These are phyloP conservation scores for Rosa persica DNA, from an alignment of 306 rosid genomes.

Conservation along the genomic window DNA sequence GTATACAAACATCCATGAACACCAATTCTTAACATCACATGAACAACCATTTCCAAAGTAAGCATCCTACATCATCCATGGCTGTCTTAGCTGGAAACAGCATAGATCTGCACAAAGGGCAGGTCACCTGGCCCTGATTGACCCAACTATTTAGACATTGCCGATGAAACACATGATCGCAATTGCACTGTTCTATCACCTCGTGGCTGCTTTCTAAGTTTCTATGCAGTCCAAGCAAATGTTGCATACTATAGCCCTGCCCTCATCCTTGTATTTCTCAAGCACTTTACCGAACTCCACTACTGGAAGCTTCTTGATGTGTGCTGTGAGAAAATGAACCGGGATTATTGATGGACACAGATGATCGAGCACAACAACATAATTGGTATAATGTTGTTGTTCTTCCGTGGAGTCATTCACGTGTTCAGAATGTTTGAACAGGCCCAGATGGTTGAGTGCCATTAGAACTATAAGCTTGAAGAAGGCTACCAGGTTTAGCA, in stretches of 20 bases:
- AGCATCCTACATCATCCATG: background rate
- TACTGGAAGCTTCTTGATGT: constrained; percentile 32
- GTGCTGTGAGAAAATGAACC: constrained; percentile 9
- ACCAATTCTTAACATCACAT: background rate
- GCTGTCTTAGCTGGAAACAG: constrained; percentile 11
- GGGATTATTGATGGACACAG: constrained; percentile 18
- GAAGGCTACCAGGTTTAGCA: background rate
- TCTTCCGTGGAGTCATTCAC: background rate
- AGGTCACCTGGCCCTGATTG: constrained; percentile 24
- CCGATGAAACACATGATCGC: constrained; percentile 34
- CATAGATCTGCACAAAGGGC: constrained; percentile 41
- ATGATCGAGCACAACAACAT: constrained; percentile 17
- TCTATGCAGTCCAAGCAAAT: constrained; percentile 35
- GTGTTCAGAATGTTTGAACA: background rate
- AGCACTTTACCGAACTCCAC: constrained; percentile 6
- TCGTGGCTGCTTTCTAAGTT: constrained; percentile 28
- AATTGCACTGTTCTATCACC: constrained; percentile 26
- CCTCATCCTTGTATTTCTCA: background rate
- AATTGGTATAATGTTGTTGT: background rate
- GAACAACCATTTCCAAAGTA: background rate
- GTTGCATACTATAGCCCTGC: background rate
- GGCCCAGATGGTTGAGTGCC: constrained; percentile 14
- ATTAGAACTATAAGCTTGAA: constrained; percentile 6
- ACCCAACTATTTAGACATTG: constrained; percentile 38
- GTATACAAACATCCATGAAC: too few relatives aligned